Base-by-base conservation (phyloP, 345 rosid genomes). In the Eucalyptus curtisii region DNA sequence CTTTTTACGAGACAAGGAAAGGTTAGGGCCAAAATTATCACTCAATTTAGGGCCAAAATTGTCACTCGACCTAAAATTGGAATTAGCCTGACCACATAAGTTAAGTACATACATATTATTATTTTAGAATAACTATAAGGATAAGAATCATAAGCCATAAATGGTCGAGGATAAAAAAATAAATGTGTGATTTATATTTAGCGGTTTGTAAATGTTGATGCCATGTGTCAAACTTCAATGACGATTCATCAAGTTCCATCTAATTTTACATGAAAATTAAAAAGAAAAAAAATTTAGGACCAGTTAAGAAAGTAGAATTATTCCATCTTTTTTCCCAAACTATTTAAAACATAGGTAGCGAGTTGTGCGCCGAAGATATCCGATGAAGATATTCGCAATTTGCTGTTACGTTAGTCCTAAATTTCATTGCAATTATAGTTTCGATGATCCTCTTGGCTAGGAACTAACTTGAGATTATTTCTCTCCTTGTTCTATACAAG, bases 71-170 rank as follows among this genome's bases (percentile, higher is more conserved):
- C 2, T 52, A 0, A 52, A 52, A 20, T 52, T 52, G 57, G 57
- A 52, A 52, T 7, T 52, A 52, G 25, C 0, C 0, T 8, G 0
- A 52, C 2, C 0, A 52, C 25, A 52, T 52, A 52, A 52, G 57
- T 52, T 52, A 19, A 61, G 17, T 27, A 61, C 68, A 61, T 61
- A 27, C 31, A 61, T 12, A 27, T 25, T 27, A 61, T 12, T 61
- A 61, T 0, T 30, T n/a, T 64, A n/a, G 3, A 64, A 64, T 64
- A 64, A 30, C 7, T 64, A 64, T 64, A 64, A 1, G 37, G 71
- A n/a, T 64, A 14, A 30, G 33, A 30, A n/a, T 30, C 71, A n/a
- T 64, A 64, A 64, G 16, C 33, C 20, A 64, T n/a, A 64, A 64
- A 64, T 30, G 71, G 71, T 30, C 5, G 2, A 64, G 33, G 17